Conservation (phyloP, 2,329 filamentous ascomycete genomes). For the Cladosporium halotolerans region DNA sequence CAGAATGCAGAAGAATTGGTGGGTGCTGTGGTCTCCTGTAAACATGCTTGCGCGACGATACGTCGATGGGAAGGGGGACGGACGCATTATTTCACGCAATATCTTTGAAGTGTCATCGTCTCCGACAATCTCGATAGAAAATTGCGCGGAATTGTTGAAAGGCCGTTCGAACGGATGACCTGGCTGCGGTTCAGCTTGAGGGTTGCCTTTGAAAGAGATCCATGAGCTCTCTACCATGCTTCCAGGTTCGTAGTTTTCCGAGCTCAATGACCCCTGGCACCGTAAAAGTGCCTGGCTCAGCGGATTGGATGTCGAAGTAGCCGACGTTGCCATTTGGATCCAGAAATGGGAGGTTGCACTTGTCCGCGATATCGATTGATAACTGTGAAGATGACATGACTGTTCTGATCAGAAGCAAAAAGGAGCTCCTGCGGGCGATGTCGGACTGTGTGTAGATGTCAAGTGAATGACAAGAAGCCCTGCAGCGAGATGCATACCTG, state of each 20-base stretch:
- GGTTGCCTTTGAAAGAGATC: constrained; percentile 5
- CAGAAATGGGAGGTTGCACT: not conserved
- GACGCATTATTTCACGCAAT: not conserved
- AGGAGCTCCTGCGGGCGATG: not conserved
- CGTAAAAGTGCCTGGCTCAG: not conserved
- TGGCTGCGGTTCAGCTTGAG: not conserved
- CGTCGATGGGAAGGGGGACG: not conserved
- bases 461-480: not conserved
- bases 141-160: not conserved
- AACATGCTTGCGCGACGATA: not conserved
- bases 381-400: not conserved
- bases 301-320: not conserved
- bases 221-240: not conserved
- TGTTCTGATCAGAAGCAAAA: not conserved
- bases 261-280: not conserved
- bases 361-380: not conserved
- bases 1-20: not conserved
- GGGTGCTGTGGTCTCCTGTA: not conserved
- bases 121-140: not conserved
- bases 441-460: not conserved
- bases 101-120: not conserved
- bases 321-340: not conserved
- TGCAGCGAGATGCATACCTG: no score
- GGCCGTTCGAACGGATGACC: constrained; percentile 2
- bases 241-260: not conserved